Conservation (phyloP, 768 basidiomycete genomes). For the Lentinula aciculospora region DNA sequence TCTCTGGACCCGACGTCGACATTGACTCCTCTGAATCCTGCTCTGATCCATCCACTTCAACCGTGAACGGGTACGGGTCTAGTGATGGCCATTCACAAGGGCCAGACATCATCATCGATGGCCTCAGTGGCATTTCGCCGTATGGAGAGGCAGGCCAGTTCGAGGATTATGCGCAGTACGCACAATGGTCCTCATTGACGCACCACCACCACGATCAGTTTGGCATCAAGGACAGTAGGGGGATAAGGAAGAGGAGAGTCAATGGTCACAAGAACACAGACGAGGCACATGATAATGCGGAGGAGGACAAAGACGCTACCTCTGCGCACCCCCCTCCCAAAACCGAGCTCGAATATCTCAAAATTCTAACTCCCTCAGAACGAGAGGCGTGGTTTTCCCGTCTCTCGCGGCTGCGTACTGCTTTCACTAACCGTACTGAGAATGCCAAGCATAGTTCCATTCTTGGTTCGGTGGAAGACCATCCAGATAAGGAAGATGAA, state of each 20-base stretch:
- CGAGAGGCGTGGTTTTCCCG: not conserved
- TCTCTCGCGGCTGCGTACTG: not conserved
- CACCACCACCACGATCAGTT: not conserved
- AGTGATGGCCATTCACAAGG: not conserved
- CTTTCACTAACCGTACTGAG: not conserved
- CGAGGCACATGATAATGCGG: not conserved
- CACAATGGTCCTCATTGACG: not conserved
- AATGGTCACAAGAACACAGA: not conserved
- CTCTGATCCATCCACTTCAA: not conserved
- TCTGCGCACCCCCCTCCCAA: not conserved
- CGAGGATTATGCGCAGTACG: not conserved
- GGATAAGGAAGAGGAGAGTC: not conserved
- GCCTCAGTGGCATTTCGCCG: not conserved
- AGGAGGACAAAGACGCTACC: not conserved
- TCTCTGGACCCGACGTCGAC: not conserved
- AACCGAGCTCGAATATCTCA: conserved; percentile 1
- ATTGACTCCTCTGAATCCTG: not conserved
- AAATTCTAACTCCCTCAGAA: not conserved
- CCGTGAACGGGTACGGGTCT: not conserved
- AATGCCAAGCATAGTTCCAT: not conserved
- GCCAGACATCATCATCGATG: not conserved
- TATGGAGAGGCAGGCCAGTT: not conserved
- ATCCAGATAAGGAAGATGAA: not conserved
- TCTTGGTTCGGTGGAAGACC: not conserved
- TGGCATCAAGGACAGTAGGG: too few relatives aligned